A percentile compares a stretch with the other conserved stretches of the same genome.
Conservation (phyloP, 1,284 basidiomycete species). For the Sporisorium exsertum region DNA sequence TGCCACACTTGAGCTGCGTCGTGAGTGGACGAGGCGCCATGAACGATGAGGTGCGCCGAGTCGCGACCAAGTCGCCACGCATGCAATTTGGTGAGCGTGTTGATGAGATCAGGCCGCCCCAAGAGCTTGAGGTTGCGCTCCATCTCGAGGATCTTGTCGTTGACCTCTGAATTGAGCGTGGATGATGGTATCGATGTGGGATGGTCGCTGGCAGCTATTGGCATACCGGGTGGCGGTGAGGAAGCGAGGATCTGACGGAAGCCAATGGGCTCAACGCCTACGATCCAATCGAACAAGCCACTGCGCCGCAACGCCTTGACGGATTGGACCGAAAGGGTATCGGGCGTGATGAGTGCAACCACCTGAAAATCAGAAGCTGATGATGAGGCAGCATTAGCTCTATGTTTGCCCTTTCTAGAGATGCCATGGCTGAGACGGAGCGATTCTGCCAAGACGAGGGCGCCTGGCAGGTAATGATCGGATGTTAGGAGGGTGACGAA, state of each 20-base stretch:
- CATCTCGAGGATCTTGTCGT: constrained; percentile 68
- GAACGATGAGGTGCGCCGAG: constrained; percentile 23
- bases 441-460: constrained; percentile 84
- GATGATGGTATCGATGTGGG: background rate
- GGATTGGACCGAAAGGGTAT: constrained; percentile 86
- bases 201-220: background rate
- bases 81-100: constrained; percentile 89
- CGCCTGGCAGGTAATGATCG: constrained; percentile 90
- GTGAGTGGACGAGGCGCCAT: constrained; percentile 9
- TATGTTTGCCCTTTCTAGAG: constrained; percentile 18
- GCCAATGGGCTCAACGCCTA: constrained; percentile 79
- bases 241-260: constrained; percentile 49
- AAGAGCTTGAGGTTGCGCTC: constrained; percentile 79
- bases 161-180: constrained; percentile 33
- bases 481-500: constrained; percentile 83
- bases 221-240: constrained; percentile 2
- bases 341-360: constrained; percentile 93
- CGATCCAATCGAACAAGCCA: constrained; percentile 82
- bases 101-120: constrained; percentile 92
- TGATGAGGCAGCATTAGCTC: background rate
- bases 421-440: constrained; percentile 68
- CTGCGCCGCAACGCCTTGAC: constrained; percentile 79
- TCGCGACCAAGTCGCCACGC: constrained; percentile 79
- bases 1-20: constrained; percentile 65
- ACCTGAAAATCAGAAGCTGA: constrained; percentile 72